A percentile compares a stretch with the other conserved stretches of the same genome.
Evolutionary conservation across 2,329 filamentous ascomycete species (phyloP).

Genomic region (Venturia oleaginea): DNA sequence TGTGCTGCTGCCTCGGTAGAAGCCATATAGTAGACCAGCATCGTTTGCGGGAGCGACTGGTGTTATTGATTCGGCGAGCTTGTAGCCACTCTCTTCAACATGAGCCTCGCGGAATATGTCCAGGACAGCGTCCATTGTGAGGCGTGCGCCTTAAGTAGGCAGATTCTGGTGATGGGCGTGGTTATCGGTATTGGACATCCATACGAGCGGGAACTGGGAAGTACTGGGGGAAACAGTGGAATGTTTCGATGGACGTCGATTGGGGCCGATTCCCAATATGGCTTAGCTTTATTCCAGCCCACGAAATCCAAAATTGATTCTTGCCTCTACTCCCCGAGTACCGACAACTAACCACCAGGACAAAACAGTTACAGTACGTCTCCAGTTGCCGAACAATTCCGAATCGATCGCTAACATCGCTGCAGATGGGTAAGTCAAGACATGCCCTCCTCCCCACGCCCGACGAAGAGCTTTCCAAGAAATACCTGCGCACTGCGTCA

Average conservation of each 20-base stretch:
- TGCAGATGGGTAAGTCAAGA: slow-evolving; percentile 18
- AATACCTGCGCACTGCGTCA: not conserved
- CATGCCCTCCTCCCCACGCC: not conserved
- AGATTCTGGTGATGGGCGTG: not conserved
- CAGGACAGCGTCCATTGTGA: slow-evolving; percentile 7
- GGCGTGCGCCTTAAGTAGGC: not conserved
- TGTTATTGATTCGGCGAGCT: slow-evolving; percentile 64
- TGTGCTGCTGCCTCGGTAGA: slow-evolving; percentile 62
- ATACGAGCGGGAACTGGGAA: not conserved
- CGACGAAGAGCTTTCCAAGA: not conserved
- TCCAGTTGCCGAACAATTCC: not conserved
- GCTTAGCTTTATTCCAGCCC: not conserved
- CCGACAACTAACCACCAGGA: not conserved
- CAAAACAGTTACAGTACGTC: not conserved
- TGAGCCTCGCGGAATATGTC: slow-evolving; percentile 25
- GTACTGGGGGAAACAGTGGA: not conserved
- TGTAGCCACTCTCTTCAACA: slow-evolving; percentile 55
- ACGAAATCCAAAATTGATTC: not conserved
- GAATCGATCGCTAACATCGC: slow-evolving; percentile 13
- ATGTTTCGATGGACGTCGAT: not conserved
- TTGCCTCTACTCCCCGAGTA: not conserved
- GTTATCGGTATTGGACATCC: not conserved
- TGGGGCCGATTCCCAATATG: not conserved
- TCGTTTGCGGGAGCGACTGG: slow-evolving; percentile 57
- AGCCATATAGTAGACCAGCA: slow-evolving; percentile 56